Conservation (phyloP, 805 yeast species). For the Lipomyces yamadae region DNA sequence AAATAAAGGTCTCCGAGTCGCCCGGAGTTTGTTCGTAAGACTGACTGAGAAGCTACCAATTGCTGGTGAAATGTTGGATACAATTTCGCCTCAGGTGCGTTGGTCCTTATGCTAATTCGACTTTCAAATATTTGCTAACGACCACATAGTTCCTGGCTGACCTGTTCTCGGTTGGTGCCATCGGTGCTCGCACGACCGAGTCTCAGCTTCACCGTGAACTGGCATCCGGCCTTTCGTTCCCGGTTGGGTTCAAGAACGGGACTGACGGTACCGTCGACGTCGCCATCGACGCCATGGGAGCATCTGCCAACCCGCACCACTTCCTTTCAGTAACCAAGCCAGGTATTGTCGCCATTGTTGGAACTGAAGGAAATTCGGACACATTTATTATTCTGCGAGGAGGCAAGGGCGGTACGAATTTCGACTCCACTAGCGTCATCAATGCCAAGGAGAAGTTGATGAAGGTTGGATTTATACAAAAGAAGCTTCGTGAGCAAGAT, state of each 20-base stretch:
- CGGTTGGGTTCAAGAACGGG: conserved; percentile 97
- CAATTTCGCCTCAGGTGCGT: conserved; percentile 72
- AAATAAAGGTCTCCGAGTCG: conserved; percentile 88
- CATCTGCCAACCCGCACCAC: conserved; percentile 92
- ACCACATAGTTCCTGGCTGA: conserved; percentile 80
- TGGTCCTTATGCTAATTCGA: neutral
- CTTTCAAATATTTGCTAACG: neutral
- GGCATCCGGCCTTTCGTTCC: conserved; percentile 96
- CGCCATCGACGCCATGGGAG: conserved; percentile 90
- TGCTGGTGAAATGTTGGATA: conserved; percentile 97
- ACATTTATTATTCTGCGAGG: conserved; percentile 93
- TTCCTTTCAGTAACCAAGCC: conserved; percentile 94
- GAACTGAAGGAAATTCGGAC: conserved; percentile 91
- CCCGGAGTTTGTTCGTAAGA: conserved; percentile 83
- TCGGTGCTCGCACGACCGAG: conserved; percentile 99
- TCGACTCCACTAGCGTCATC: conserved; percentile 72
- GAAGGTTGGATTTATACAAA: conserved; percentile 46
- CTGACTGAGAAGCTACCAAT: conserved; percentile 86
- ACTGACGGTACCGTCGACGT: conserved; percentile 96
- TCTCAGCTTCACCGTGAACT: conserved; percentile 96
- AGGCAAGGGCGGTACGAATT: conserved; percentile 92
- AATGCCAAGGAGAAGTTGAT: conserved; percentile 65
- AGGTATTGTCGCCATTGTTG: conserved; percentile 94
- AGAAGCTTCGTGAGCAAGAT: conserved; percentile 50
- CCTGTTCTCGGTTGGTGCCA: conserved; percentile 93